Evolutionary conservation across 108 stramenopile species (phyloP), one percentile per base, ranked within the genome.

Genomic region (Skeletonema potamos): DNA sequence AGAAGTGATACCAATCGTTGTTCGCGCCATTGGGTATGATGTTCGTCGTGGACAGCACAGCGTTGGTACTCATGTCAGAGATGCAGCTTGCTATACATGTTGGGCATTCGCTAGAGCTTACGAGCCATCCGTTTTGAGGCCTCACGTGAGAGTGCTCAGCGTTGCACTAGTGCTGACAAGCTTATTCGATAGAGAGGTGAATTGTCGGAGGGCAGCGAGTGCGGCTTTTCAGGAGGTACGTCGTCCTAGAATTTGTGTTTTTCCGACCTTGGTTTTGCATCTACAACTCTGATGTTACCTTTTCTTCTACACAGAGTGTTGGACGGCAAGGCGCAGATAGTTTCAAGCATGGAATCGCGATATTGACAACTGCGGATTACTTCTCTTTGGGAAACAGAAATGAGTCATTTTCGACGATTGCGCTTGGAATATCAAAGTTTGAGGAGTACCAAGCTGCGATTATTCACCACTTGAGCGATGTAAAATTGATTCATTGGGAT

Each of bases 51-150:
- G 93, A 9, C 87, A 94, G 60, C 85, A 91, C 26, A 94, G 96
- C 62, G 93, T 99, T 0, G 99, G 99, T 0, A 81, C 97, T 0
- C 93, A 99, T 68, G 99, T 99, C 28, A 78, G 99, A 15, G 99
- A 99, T 79, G 97, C 99, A 2, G 96, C 96, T 15, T 99, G 97
- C 63, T 99, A 99, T 71, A 96, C 97, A 9, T 97, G 92, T 73
- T 99, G 99, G 99, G 97, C 99, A 1, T 97, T 99, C 73, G 97
- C 98, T 6, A 81, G 99, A 44, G 98, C 99, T 6, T 99, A 99
- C 73, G 83, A 84, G 22, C 97, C 99, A 15, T 58, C 63, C 6
- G 80, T 92, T 13, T 70, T 97, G 82, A 75, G 48, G 36, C 90
- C 92, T 6, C 88, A 85, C 70, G 84, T 98, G 4, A 57, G 65